Evolutionary conservation across 73 alveolate species (phyloP).

Genomic region (Uronychia binucleata): DNA sequence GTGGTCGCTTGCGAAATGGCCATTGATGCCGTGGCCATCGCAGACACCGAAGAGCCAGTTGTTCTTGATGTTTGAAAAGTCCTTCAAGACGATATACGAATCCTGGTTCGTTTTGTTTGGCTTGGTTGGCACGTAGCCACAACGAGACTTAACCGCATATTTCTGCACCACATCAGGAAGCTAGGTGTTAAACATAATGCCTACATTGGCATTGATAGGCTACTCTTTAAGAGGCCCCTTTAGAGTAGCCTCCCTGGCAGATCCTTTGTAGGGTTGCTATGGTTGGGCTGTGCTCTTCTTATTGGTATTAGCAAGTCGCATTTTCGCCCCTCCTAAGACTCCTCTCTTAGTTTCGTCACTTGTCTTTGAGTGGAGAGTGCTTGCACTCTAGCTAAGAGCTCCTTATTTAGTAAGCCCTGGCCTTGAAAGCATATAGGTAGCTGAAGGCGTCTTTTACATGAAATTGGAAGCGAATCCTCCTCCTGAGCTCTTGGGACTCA

Average conservation of each 20-base stretch:
- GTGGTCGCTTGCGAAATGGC: conserved; percentile 92
- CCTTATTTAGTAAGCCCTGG: too few relatives aligned
- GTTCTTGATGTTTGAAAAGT: conserved; percentile 62
- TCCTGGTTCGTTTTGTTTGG: conserved; percentile 59
- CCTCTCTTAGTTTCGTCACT: neutral
- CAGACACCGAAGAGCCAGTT: conserved; percentile 89
- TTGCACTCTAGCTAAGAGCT: too few relatives aligned
- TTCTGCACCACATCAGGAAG: conserved; percentile 30
- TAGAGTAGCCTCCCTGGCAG: too few relatives aligned
- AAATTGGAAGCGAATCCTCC: too few relatives aligned
- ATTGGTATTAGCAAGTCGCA: too few relatives aligned
- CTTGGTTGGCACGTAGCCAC: conserved; percentile 52
- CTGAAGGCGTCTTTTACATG: too few relatives aligned
- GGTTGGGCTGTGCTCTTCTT: too few relatives aligned
- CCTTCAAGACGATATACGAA: conserved; percentile 12
- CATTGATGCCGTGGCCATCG: conserved; percentile 98
- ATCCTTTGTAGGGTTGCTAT: too few relatives aligned
- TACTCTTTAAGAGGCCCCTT: too few relatives aligned
- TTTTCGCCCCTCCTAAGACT: too few relatives aligned
- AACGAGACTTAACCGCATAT: conserved; percentile 51
- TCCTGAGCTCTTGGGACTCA: too few relatives aligned
- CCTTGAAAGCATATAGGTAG: too few relatives aligned
- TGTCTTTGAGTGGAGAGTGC: neutral
- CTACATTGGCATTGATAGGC: neutral
- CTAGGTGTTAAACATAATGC: neutral